Evolutionary conservation across 2,329 filamentous ascomycete genomes (phyloP), one percentile per base, ranked within the genome.

Genomic region (Xylaria hypoxylon): DNA sequence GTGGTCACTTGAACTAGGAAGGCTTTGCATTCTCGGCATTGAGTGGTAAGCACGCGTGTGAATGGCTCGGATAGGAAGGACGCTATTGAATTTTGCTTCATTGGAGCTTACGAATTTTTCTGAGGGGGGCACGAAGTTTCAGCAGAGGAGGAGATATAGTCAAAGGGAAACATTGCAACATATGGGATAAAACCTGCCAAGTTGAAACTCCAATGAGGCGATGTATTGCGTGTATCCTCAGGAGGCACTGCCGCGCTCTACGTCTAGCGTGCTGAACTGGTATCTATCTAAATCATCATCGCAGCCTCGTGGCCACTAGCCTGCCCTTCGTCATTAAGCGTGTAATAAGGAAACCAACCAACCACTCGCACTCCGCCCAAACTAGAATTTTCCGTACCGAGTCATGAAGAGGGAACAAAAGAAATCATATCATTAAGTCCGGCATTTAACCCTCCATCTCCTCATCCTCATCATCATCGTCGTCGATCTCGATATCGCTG

Each of bases 1-100:
- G 1, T 85, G 87, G 83, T 80, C 79, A 19, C 74, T 79, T 22
- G 61, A 77, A 65, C 70, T 80, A 26, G 78, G 77, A 42, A 79
- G 77, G 62, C 66, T 84, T 6, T 80, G 77, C 62, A 75, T 84
- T 31, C 71, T 85, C 52, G 80, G 80, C 11, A 79, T 82, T 35
- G 80, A 80, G 56, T 79, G 77, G 74, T 83, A 72, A 79, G 13
- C 40, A 4, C 42, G 2, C 6, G 8, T n/a, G 38, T 28, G 3
- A 26, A 19, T 51, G 19, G 24, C 28, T 17, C 15, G 11, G 35
- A 19, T 13, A 6, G 26, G 11, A 28, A n/a, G 15, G n/a, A 42
- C 38, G n/a, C 24, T 55, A 26, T 33, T 33, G 6, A 28, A 64
- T 40, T 31, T 58, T 4, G 50, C 24, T 63, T 17, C n/a, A 58